Conservation (phyloP, 2,329 filamentous ascomycete species). For the Trematosphaeria pertusa region DNA sequence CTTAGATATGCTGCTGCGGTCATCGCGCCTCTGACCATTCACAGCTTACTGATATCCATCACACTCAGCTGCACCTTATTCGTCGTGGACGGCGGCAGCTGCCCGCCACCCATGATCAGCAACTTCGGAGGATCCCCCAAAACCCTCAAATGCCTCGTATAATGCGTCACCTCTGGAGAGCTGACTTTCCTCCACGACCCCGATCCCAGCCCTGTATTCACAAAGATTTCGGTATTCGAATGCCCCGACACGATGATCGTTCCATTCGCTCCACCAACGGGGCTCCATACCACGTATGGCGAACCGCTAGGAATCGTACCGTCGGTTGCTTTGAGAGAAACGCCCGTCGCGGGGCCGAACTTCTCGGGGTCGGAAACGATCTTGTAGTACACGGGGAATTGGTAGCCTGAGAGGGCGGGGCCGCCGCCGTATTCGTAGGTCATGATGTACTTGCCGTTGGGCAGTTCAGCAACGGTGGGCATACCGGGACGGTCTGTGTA, state of each 20-base stretch:
- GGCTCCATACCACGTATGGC: conserved; percentile 62
- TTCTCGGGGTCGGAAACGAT: conserved; percentile 55
- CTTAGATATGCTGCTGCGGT: too few relatives aligned
- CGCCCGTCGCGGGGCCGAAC: conserved; percentile 52
- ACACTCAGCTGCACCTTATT: conserved; percentile 42
- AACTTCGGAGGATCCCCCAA: conserved; percentile 49
- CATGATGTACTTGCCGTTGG: conserved; percentile 68
- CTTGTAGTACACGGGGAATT: conserved; percentile 62
- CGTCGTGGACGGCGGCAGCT: conserved; percentile 40
- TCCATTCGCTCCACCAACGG: conserved; percentile 56
- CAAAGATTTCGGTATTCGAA: conserved; percentile 51
- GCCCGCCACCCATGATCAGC: conserved; percentile 52
- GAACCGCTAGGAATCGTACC: conserved; percentile 55
- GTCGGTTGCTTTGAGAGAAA: conserved; percentile 53
- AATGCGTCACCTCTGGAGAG: conserved; percentile 51
- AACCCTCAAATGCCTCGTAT: conserved; percentile 57
- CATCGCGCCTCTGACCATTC: conserved; percentile 2
- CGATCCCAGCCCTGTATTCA: conserved; percentile 56
- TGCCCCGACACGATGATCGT: conserved; percentile 58
- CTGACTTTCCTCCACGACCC: conserved; percentile 55
- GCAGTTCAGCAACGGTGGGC: conserved; percentile 66
- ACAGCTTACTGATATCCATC: conserved; percentile 39
- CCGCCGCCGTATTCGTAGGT: conserved; percentile 68
- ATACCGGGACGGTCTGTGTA: conserved; percentile 73
- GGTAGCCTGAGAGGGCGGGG: conserved; percentile 42